Percentiles rank a stretch among this genome's conserved stretches.
Conservation (phyloP, 176 grass and related monocot species). For the Ensete ventricosum region DNA sequence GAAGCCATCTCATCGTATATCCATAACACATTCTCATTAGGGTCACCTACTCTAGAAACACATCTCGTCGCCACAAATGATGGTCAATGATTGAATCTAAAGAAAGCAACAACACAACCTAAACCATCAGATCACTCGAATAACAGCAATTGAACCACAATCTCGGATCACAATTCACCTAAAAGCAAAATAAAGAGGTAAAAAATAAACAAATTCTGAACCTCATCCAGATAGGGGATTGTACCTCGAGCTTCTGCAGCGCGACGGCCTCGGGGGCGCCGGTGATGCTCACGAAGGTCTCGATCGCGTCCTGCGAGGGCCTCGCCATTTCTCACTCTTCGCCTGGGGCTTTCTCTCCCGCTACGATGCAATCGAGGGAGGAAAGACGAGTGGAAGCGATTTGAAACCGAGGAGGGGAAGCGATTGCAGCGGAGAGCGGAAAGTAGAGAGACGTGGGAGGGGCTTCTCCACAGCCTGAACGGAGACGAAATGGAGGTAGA, state of each 20-base stretch:
- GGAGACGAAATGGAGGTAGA: not conserved
- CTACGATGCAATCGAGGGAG: not conserved
- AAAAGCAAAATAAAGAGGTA: not conserved
- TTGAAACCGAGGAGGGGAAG: not conserved
- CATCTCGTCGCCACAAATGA: no score
- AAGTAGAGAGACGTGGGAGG: not conserved
- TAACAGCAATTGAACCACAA: no score
- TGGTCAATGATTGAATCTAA: no score
- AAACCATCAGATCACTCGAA: not conserved
- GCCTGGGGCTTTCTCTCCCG: not conserved
- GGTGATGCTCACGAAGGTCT: slow-evolving; percentile 76
- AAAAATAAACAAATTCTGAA: not conserved
- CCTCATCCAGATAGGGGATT: not conserved
- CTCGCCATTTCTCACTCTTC: slow-evolving; percentile 29
- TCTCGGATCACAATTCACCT: no score
- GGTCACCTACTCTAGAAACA: no score
- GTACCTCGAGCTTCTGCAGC: slow-evolving; percentile 75
- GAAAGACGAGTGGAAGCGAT: not conserved
- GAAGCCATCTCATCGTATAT: no score
- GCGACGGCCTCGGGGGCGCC: slow-evolving; percentile 50
- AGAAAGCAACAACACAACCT: no score
- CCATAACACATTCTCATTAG: no score
- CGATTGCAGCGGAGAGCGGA: not conserved
- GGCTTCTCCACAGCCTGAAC: not conserved
- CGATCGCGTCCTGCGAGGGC: slow-evolving; percentile 65